Evolutionary conservation across 2,329 filamentous ascomycete genomes (phyloP), one percentile per base, ranked within the genome.

Genomic region (Magnaporthiopsis rhizophila): DNA sequence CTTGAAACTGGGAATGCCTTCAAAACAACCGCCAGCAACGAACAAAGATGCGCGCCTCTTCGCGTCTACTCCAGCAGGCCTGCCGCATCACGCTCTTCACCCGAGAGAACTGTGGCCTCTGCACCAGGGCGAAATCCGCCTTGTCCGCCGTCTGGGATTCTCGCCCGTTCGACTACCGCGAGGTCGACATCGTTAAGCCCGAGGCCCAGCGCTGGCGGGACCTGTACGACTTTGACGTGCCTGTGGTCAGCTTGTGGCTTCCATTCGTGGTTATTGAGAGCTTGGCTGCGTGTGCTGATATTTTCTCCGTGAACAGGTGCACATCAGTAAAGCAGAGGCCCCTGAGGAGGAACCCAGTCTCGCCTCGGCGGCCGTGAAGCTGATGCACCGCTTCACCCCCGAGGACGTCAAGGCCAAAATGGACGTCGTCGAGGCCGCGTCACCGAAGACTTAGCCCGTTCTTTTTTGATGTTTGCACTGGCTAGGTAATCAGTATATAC

Each of bases 221-320:
- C 61, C 71, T 92, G 1, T 94, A 94, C 72, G 90, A 92, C 65
- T 91, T 92, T 73, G 90, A 94, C 69, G 90, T 91, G 9, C 90
- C 90, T 0, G 90, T 93, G 71, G 90, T 93, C 78, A 71, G 82
- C 65, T 26, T 15, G 21, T 7, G 15, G 13, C 13, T 2, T 57
- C 38, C 1, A 7, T 30, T 30, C 30, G 3, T 30, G 30, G 4
- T 5, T 30, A 38, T 34, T n/a, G 4, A 11, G 12, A 28, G 9
- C 36, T 5, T 61, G 24, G 45, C 59, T 28, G 59, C 32, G 21
- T 61, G 34, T 24, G 21, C 34, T 21, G 59, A n/a, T 34, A 13
- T 18, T 60, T 60, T 6, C 28, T 15, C 38, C 38, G 4, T 18
- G 13, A 4, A 15, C 62, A 86, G 84, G 85, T 86, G 67, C 84